Percentiles rank a stretch among this genome's conserved stretches.
Evolutionary conservation across 2,329 filamentous ascomycete species (phyloP).

Genomic region (Cladophialophora exuberans): DNA sequence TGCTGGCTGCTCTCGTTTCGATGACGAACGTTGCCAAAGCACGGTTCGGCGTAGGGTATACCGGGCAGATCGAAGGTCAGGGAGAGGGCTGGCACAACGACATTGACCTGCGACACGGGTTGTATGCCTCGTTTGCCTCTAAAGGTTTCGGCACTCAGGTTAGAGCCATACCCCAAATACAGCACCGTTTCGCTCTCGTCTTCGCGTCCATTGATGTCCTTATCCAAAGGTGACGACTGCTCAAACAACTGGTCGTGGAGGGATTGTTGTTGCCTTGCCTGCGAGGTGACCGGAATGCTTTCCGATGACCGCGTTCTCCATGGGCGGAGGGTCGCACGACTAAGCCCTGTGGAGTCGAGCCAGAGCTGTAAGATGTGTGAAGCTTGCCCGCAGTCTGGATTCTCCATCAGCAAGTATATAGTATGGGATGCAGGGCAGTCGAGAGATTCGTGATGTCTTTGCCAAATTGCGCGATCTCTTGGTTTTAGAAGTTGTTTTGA

Average conservation of each 20-base stretch:
- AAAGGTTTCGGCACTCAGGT: constrained; percentile 80
- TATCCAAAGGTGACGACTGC: background rate
- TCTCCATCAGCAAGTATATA: background rate
- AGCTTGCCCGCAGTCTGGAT: background rate
- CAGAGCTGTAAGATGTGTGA: constrained; percentile 17
- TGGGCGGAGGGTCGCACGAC: background rate
- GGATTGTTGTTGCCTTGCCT: constrained; percentile 24
- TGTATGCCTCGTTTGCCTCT: constrained; percentile 75
- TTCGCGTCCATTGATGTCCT: background rate
- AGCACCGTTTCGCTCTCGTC: constrained; percentile 59
- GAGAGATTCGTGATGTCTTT: constrained; percentile 13
- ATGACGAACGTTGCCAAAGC: constrained; percentile 80
- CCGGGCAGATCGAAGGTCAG: constrained; percentile 86
- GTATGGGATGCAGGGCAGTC: background rate
- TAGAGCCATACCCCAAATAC: constrained; percentile 91
- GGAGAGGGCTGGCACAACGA: constrained; percentile 75
- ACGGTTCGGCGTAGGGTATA: constrained; percentile 84
- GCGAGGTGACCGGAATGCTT: constrained; percentile 19
- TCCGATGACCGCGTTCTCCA: constrained; percentile 1
- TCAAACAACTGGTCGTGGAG: constrained; percentile 14
- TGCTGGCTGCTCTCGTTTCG: constrained; percentile 43
- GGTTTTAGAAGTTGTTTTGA: constrained; percentile 5
- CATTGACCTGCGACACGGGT: constrained; percentile 79
- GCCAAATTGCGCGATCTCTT: constrained; percentile 21
- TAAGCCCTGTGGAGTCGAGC: constrained; percentile 19